Evolutionary conservation across 768 basidiomycete species (phyloP), one percentile per base, ranked within the genome.

Genomic region (Paxillus ammoniavirescens): DNA sequence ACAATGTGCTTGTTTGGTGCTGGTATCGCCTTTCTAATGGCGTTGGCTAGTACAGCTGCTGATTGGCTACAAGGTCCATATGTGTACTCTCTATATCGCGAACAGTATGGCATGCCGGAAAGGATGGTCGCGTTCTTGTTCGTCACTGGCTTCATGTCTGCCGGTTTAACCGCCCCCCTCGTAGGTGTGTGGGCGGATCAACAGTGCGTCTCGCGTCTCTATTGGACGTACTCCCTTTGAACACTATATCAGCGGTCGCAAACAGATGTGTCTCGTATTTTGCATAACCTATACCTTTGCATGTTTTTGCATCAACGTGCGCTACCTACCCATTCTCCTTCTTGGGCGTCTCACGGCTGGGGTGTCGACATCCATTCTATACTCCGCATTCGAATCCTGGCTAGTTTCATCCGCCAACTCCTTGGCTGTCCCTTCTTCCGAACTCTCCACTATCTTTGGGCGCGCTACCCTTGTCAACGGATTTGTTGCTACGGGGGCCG

Each of bases 51-150:
- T 47, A 36, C 60, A 88, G 87, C 82, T 53, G 84, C 87, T 37
- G 87, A 90, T 67, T 89, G 88, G 87, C 74, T 90, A 13, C 87
- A 90, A 66, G 89, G 89, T 0, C 89, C 89, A 14, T 90, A 90
- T 61, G 75, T 90, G 0, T 91, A 89, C 60, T 86, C 87, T 14
- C 70, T 90, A 0, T 91, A 89, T 65, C 74, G 76, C 43, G 85
- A 87, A 41, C 84, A 89, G 61, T 87, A 88, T 56, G 68, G 62
- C 9, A 82, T 84, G 62, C 72, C 84, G 0, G 86, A 87, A 64
- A 70, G 82, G 33, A 65, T 80, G 21, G 85, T 91, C 5, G 87
- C 88, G 2, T 61, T 86, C 33, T 74, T 91, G 47, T 91, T 90
- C 61, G 86, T 91, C n/a, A 85, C 84, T 0, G 89, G 89, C 2